Base-by-base conservation (phyloP, 768 basidiomycete genomes). In the Suillus alpinus region DNA sequence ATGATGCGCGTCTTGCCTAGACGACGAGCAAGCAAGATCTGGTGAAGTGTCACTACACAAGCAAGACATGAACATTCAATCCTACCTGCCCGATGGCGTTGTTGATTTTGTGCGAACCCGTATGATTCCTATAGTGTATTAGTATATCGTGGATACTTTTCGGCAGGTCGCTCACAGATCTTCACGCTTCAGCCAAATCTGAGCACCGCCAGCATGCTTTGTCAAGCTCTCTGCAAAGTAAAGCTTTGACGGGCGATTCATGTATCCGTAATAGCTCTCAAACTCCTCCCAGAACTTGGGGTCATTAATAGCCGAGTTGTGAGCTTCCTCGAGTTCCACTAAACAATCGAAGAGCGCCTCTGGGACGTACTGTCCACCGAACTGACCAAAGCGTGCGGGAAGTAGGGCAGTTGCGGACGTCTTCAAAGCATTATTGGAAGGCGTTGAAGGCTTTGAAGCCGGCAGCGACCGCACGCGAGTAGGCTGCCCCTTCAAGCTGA, bases 21-120 rank as follows among this genome's bases (percentile, higher is more conserved):
- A 49, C 97, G 86, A 50, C 85, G 84, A n/a, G 97, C 97, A 31
- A 99, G 85, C 18, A 99, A 81, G 63, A 98, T 95, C 91, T 96
- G 71, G 3, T 14, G 58, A 16, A 63, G 39, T 41, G 26, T 49
- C 10, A 14, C 37, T 23, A n/a, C 37, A n/a, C 13, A 20, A n/a
- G 50, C 43, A 16, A 36, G 51, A 52, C n/a, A 43, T 16, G 29
- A 32, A 68, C 79, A 63, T 29, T 26, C 26, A 55, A 29, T 12
- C 37, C 37, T 67, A 87, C 90, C 82, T 96, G 95, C 39, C 97
- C 97, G 61, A 99, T 89, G 26, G 96, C 96, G 73, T 99, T 99
- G 77, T 98, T 98, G 71, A 99, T 98, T 76, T 98, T 99, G 76
- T 99, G 97, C 10, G 95, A 98, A 16, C 97, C 97, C 0, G 97